Conservation (phyloP, 108 stramenopile genomes). For the Fistulifera pelliculosa region DNA sequence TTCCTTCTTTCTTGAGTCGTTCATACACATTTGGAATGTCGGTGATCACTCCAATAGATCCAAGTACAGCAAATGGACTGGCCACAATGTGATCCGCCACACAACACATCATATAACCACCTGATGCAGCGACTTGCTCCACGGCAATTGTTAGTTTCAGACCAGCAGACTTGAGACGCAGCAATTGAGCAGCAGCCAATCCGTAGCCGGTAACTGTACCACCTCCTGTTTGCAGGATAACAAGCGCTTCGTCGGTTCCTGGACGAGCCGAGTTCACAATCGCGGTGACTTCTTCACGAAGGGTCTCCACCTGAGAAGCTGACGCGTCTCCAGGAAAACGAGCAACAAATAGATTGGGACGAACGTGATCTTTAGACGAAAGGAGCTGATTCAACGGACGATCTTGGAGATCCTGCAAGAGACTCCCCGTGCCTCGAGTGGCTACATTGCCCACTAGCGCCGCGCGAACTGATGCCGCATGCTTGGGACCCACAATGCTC, state of each 20-base stretch:
- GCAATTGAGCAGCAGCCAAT: slow-evolving; percentile 81
- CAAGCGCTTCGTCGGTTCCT: slow-evolving; percentile 74
- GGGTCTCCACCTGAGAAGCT: slow-evolving; percentile 68
- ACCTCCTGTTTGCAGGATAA: slow-evolving; percentile 81
- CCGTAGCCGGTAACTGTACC: slow-evolving; percentile 94
- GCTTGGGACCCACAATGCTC: slow-evolving; percentile 52
- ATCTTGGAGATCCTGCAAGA: slow-evolving; percentile 51
- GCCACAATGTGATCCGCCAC: slow-evolving; percentile 77
- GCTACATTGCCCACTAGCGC: slow-evolving; percentile 62
- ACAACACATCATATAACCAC: slow-evolving; percentile 81
- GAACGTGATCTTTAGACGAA: not conserved
- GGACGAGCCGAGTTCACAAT: slow-evolving; percentile 64
- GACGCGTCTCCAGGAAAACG: slow-evolving; percentile 79
- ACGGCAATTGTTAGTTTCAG: slow-evolving; percentile 85
- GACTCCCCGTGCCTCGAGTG: slow-evolving; percentile 36
- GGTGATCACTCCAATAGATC: slow-evolving; percentile 85
- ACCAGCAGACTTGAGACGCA: slow-evolving; percentile 66
- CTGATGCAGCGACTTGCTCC: slow-evolving; percentile 89
- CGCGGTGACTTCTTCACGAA: slow-evolving; percentile 90
- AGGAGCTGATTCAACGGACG: slow-evolving; percentile 49
- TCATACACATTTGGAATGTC: slow-evolving; percentile 90
- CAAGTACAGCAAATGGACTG: slow-evolving; percentile 77
- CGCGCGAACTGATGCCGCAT: slow-evolving; percentile 52
- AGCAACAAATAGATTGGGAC: slow-evolving; percentile 61
- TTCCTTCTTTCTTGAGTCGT: slow-evolving; percentile 79